phyloP scores from a whole-genome alignment of 2,329 filamentous ascomycete species.

The Colletotrichum sidae region DNA sequence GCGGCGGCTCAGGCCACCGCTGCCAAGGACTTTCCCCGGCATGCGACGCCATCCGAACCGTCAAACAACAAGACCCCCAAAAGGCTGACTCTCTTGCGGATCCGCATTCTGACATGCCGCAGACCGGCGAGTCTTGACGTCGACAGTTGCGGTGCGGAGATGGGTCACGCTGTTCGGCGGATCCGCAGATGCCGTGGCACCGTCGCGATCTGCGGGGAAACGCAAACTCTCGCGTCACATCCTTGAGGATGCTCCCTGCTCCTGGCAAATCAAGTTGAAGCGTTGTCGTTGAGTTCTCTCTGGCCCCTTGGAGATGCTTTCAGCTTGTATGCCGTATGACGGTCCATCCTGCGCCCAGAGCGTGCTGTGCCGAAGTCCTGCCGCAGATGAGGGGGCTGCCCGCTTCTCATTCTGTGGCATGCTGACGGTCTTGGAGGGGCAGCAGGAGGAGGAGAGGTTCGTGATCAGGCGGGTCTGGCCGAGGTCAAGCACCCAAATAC shows the following conservation, averaged over 20 bases:
- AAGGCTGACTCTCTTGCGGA: constrained; percentile 5
- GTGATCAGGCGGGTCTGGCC: too few species aligned
- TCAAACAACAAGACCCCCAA: background rate
- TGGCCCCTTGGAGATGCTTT: background rate
- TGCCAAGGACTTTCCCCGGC: background rate
- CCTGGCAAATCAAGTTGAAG: background rate
- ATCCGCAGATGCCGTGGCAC: constrained; percentile 13
- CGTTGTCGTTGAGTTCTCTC: background rate
- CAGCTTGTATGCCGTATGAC: too few species aligned
- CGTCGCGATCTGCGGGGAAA: constrained; percentile 19
- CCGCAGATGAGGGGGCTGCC: too few species aligned
- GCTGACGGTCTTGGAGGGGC: too few species aligned
- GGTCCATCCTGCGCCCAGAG: too few species aligned
- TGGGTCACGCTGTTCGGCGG: background rate
- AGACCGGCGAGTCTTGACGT: too few species aligned
- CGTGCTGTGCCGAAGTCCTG: too few species aligned
- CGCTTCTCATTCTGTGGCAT: too few species aligned
- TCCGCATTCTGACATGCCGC: constrained; percentile 8
- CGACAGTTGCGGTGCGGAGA: background rate
- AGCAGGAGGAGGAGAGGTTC: too few species aligned
- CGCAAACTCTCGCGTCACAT: constrained; percentile 10
- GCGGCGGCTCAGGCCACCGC: background rate
- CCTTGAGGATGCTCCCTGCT: constrained; percentile 10
- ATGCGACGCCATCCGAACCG: background rate
- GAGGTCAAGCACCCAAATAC: too few species aligned